Conservation (phyloP, 2,329 filamentous ascomycete genomes). For the Fusarium piperis region DNA sequence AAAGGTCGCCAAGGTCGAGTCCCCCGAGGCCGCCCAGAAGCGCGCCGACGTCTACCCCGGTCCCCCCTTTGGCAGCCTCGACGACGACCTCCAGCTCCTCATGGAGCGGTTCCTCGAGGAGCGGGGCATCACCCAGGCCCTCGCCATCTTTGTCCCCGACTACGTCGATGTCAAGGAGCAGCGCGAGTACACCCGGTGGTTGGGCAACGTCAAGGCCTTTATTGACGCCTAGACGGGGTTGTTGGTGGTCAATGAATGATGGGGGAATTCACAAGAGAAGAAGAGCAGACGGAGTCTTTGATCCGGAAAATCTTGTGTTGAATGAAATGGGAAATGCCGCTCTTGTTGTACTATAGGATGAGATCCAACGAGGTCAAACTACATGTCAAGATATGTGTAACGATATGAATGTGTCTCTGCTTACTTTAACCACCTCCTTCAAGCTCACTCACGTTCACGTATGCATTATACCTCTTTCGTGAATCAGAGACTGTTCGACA, state of each 20-base stretch:
- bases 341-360: slow-evolving; percentile 44
- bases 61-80: slow-evolving; percentile 91
- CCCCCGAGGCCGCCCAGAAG: slow-evolving; percentile 79
- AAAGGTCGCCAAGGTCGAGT: slow-evolving; percentile 78
- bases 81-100: slow-evolving; percentile 93
- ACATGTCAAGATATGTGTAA: slow-evolving; percentile 39
- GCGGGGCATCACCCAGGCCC: slow-evolving; percentile 85
- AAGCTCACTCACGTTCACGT: not conserved
- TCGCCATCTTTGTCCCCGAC: slow-evolving; percentile 92
- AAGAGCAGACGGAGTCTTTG: slow-evolving; percentile 19
- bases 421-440: not conserved
- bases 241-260: not conserved
- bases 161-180: slow-evolving; percentile 99
- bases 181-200: slow-evolving; percentile 92
- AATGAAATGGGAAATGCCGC: slow-evolving; percentile 39
- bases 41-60: slow-evolving; percentile 86
- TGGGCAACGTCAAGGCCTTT: slow-evolving; percentile 87
- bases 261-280: slow-evolving; percentile 11
- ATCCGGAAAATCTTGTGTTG: slow-evolving; percentile 29
- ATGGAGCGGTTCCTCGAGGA: slow-evolving; percentile 96
- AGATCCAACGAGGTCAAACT: slow-evolving; percentile 33
- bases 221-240: slow-evolving; percentile 69
- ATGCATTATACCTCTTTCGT: not conserved
- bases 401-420: slow-evolving; percentile 32
- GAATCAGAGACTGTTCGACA: not conserved